A percentile compares a stretch with the other conserved stretches of the same genome.
Evolutionary conservation across 2,329 filamentous ascomycete genomes (phyloP).

Genomic region (Fonsecaea nubica): DNA sequence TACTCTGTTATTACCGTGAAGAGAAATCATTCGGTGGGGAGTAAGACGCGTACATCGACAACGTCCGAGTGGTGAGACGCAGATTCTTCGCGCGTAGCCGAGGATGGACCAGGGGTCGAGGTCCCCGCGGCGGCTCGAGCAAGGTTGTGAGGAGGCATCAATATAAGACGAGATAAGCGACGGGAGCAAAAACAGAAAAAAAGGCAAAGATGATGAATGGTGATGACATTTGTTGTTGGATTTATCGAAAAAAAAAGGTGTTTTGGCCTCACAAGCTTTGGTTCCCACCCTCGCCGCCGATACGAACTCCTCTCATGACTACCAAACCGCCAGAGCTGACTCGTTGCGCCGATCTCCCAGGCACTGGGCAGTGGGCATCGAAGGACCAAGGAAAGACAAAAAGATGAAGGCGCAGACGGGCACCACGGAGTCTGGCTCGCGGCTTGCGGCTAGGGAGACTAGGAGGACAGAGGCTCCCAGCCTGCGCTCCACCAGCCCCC

Average conservation of each 20-base stretch:
- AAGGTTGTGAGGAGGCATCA: neutral
- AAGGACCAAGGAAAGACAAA: too few relatives aligned
- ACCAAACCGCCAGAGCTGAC: neutral
- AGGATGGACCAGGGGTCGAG: neutral
- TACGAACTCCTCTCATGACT: constrained; percentile 1
- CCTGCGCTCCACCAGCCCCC: too few relatives aligned
- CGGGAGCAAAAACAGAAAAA: neutral
- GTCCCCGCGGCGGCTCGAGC: neutral
- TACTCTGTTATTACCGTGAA: neutral
- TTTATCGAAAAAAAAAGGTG: neutral
- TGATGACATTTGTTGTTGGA: neutral
- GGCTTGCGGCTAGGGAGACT: too few relatives aligned
- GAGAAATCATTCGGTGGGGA: neutral
- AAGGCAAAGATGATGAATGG: neutral
- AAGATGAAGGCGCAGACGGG: too few relatives aligned
- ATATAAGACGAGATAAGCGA: neutral
- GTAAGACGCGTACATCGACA: neutral
- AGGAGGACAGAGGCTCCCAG: too few relatives aligned
- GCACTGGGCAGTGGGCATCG: too few relatives aligned
- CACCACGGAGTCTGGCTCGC: too few relatives aligned
- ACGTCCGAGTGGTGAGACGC: neutral
- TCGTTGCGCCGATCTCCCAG: neutral
- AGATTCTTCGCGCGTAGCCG: neutral
- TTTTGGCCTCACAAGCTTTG: neutral
- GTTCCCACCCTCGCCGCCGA: neutral